phyloP scores from a whole-genome alignment of 345 rosid species.

The Citrus glauca region DNA sequence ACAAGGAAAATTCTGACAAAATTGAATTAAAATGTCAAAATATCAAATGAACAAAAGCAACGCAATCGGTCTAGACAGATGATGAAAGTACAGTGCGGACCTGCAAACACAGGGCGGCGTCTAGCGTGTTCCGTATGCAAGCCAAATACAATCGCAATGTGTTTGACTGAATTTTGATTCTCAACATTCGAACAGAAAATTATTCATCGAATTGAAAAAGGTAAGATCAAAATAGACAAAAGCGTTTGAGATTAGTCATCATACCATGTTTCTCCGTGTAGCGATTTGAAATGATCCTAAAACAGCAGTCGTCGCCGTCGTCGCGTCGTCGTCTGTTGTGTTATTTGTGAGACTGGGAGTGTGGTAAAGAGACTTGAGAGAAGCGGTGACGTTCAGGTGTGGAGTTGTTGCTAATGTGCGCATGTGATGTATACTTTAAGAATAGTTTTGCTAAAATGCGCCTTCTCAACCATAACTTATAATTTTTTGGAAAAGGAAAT shows the following conservation, averaged over 20 bases:
- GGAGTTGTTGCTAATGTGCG: background rate
- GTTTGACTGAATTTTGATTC: slow-evolving; percentile 43
- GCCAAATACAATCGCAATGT: slow-evolving; percentile 71
- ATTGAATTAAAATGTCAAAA: background rate
- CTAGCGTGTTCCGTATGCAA: slow-evolving; percentile 86
- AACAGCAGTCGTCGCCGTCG: background rate
- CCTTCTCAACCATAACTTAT: background rate
- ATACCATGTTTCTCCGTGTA: background rate
- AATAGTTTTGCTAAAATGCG: background rate
- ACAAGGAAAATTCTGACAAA: slow-evolving; percentile 86
- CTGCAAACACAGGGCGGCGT: slow-evolving; percentile 96
- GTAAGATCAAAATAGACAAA: background rate
- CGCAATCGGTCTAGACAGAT: background rate
- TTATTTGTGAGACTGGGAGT: background rate
- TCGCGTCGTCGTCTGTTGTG: background rate
- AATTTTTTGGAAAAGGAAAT: too few species aligned
- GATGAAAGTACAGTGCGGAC: slow-evolving; percentile 20
- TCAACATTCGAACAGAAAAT: background rate
- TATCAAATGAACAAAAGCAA: slow-evolving; percentile 13
- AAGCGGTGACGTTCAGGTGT: background rate
- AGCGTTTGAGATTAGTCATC: background rate
- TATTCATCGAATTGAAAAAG: background rate
- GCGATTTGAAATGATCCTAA: background rate
- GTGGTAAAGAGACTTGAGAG: background rate
- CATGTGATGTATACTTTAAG: background rate